A percentile compares a stretch with the other conserved stretches of the same genome.
phyloP scores from a whole-genome alignment of 345 rosid species.

The Boechera divaricarpa region DNA sequence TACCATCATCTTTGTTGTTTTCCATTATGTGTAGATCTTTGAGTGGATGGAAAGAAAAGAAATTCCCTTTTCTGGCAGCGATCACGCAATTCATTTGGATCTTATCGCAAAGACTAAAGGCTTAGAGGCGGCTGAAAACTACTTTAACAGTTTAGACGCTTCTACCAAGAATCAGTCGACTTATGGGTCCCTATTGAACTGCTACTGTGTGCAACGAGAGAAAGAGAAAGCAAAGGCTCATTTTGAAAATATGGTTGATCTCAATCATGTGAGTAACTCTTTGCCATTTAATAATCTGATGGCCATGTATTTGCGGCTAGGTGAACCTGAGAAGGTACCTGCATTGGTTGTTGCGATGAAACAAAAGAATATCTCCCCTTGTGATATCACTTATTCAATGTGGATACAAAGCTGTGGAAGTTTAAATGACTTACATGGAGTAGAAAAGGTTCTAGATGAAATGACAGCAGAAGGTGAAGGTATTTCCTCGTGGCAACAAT shows the following conservation, averaged over 20 bases:
- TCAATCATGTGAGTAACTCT: conserved; percentile 46
- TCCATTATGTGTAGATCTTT: conserved; percentile 52
- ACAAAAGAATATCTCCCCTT: conserved; percentile 47
- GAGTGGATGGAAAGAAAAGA: conserved; percentile 86
- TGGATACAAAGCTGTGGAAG: conserved; percentile 68
- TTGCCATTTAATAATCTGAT: conserved; percentile 66
- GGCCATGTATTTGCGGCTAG: conserved; percentile 56
- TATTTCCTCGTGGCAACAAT: conserved; percentile 50
- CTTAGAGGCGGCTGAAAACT: conserved; percentile 63
- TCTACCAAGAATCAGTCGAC: conserved; percentile 45
- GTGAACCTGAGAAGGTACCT: conserved; percentile 64
- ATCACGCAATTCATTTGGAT: conserved; percentile 62
- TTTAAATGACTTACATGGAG: conserved; percentile 54
- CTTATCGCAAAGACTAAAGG: conserved; percentile 68
- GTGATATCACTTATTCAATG: conserved; percentile 45
- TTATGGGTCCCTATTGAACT: conserved; percentile 65
- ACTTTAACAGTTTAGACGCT: conserved; percentile 52
- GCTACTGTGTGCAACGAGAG: conserved; percentile 58
- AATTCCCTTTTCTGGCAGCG: conserved; percentile 47
- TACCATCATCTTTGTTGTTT: background rate
- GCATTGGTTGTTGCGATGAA: conserved; percentile 59
- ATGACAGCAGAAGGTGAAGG: conserved; percentile 42
- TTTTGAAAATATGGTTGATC: conserved; percentile 60
- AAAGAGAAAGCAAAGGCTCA: conserved; percentile 61
- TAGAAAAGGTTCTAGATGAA: conserved; percentile 49